Evolutionary conservation across 495 filamentous ascomycete species (phyloP), one percentile per base, ranked within the genome.

Genomic region (Neurospora sp.): DNA sequence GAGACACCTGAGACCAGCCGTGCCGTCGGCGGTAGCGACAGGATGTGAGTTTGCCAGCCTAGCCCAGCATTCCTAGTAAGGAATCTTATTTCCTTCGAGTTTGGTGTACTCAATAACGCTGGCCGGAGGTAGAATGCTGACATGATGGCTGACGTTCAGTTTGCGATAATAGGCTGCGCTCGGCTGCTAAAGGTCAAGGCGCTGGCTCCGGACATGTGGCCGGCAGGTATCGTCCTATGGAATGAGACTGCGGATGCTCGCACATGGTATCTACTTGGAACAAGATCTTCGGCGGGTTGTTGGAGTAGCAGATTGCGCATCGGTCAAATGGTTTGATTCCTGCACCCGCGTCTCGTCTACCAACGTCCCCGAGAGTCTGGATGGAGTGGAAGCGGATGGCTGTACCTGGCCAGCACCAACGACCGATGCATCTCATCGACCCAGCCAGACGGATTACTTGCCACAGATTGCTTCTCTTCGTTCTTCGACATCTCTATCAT

Each of bases 131-230:
- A 85, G 82, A 85, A 82, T 86, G 84, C 88, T 88, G 87, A 89
- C 89, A 87, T 85, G 85, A 87, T 91, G 89, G 92, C 92, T 93
- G 91, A 93, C 92, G 61, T 74, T 81, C 91, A 93, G 91, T 92
- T 89, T 92, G 87, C 91, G 91, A 88, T 91, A 90, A 89, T 89
- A 97, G 93, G 93, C 92, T 95, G 85, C 93, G 92, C 88, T 94
- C 93, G 87, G 92, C 93, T 88, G 93, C 92, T 75, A 94, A 93
- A 84, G 92, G 90, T 83, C 90, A 91, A 87, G 90, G 89, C 86
- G 85, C 86, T 85, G 88, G 89, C 84, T 84, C 87, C 70, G 82
- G 84, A 78, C 84, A 83, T 85, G 87, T 83, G 74, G 82, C 90
- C 83, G 88, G 89, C 80, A 86, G 86, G 80, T 89, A 92, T 83